Base-by-base conservation (phyloP, 1,284 basidiomycete species). In the Paramarasmius palmivorus region DNA sequence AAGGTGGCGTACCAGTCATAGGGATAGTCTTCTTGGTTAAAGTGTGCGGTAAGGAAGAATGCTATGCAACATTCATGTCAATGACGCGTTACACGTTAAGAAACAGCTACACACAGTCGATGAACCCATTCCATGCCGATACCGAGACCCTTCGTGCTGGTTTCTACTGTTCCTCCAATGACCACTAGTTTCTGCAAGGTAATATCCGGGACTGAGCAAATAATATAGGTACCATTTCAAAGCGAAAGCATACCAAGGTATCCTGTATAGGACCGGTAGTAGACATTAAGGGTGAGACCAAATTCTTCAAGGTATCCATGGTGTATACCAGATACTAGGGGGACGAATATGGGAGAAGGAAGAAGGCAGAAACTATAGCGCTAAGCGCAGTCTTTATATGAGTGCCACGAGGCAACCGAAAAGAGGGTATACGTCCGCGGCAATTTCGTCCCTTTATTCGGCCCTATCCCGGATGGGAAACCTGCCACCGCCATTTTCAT, bases 31-130 rank as follows among this genome's bases (percentile, higher is more conserved):
- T 92, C 90, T 62, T 91, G 85, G 61, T 82, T 89, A 62, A 92
- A 92, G 63, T 91, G 89, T 0, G 90, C 90, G 14, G 90, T 92
- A 54, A 92, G 76, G 76, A 91, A 92, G 76, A 92, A 92, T 0
- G 89, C 89, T 92, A 64, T 46, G 25, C 14, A 4, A 9, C 44
- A 46, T 14, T 17, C 9, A 32, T 46, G 54, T 25, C 51, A 49
- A 46, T 44, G n/a, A n/a, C 44, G 41, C 36, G 37, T 17, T 8
- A 19, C 23, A 34, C 20, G 22, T 32, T 12, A 22, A 17, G 19
- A 8, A 47, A 36, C 35, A 17, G 15, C 15, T 6, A 52, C 86
- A 63, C 66, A 91, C 90, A 92, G 65, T 92, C 90, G 12, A 92
- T 80, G 65, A 92, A 92, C 26, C 89, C 88, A 67, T 87, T 91